phyloP scores from a whole-genome alignment of 2,329 filamentous ascomycete species.

The Apiospora koreana region DNA sequence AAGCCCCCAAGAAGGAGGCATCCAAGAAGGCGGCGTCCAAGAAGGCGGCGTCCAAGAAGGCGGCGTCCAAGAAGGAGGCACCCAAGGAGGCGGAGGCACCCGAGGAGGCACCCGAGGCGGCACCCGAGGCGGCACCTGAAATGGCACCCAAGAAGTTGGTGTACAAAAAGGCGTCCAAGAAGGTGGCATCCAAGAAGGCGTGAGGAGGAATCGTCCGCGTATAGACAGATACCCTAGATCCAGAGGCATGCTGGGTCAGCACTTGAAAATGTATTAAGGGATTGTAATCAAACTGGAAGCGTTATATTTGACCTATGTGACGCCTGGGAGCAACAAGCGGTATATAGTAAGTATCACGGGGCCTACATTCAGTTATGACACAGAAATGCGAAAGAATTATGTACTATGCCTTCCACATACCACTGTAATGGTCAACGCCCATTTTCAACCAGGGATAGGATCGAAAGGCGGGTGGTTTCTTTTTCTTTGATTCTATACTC shows the following conservation, averaged over 20 bases:
- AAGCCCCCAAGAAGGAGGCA: not conserved
- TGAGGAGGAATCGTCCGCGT: not conserved
- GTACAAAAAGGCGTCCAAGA: not conserved
- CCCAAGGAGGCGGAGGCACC: not conserved
- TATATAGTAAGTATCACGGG: not conserved
- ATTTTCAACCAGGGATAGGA: too few species aligned
- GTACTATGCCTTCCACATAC: too few species aligned
- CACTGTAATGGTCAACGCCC: too few species aligned
- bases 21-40: not conserved
- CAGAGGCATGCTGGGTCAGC: not conserved
- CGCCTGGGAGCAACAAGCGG: not conserved
- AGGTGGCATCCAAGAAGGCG: not conserved
- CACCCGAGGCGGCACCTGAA: not conserved
- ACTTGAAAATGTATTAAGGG: not conserved
- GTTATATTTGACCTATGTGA: not conserved
- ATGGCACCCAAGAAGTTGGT: not conserved
- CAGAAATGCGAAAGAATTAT: too few species aligned
- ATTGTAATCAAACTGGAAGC: not conserved
- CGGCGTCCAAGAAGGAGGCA: not conserved
- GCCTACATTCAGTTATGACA: too few species aligned
- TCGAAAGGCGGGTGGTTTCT: too few species aligned
- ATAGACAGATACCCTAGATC: slow-evolving; percentile 5
- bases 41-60: not conserved
- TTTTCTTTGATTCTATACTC: too few species aligned
- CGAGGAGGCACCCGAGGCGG: not conserved